Conservation (phyloP, 2,329 filamentous ascomycete genomes). For the Aspergillus uvarum region DNA sequence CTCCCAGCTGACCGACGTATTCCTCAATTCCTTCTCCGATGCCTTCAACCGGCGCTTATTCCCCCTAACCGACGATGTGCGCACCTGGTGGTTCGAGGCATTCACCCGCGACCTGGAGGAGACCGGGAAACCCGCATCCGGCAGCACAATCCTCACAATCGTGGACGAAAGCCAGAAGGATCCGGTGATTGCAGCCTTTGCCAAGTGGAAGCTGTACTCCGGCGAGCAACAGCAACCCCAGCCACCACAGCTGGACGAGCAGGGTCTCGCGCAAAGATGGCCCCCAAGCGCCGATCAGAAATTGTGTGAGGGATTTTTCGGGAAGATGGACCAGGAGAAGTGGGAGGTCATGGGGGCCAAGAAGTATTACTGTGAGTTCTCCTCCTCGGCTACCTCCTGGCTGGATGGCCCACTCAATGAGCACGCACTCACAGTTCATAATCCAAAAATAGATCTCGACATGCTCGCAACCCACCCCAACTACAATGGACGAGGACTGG, state of each 20-base stretch:
- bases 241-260: not conserved
- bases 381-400: too few species aligned
- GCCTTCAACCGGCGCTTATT: slow-evolving; percentile 12
- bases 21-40: slow-evolving; percentile 7
- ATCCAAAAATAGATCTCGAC: slow-evolving; percentile 5
- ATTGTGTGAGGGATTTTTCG: slow-evolving; percentile 12
- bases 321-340: not conserved
- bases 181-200: slow-evolving; percentile 7
- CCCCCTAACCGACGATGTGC: slow-evolving; percentile 8
- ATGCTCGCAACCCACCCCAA: slow-evolving; percentile 12
- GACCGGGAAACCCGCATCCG: not conserved
- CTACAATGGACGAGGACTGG: slow-evolving; percentile 11
- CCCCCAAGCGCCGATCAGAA: slow-evolving; percentile 8
- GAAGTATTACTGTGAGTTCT: slow-evolving; percentile 10
- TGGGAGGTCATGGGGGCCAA: slow-evolving; percentile 4
- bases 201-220: slow-evolving; percentile 1
- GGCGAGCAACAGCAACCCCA: not conserved
- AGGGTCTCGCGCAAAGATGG: not conserved
- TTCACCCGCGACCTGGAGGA: slow-evolving; percentile 1
- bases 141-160: slow-evolving; percentile 4
- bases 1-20: not conserved
- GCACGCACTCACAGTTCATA: not conserved
- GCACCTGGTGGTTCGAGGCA: not conserved
- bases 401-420: not conserved
- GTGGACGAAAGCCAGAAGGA: not conserved